phyloP scores from a whole-genome alignment of 1,139 yeast genomes.

The Eremothecium sinecaudum region DNA sequence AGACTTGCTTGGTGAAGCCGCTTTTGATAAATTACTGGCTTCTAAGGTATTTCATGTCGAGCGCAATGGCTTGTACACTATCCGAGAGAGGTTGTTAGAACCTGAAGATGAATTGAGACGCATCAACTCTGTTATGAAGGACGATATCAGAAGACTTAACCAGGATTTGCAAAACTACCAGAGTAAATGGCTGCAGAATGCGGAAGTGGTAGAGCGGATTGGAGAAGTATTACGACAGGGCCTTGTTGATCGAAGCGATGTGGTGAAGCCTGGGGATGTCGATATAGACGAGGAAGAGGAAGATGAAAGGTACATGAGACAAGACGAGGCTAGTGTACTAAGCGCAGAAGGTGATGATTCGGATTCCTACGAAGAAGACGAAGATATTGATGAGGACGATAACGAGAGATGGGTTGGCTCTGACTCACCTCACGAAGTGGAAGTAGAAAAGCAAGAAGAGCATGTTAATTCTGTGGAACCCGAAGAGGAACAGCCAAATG shows the following conservation, averaged over 20 bases:
- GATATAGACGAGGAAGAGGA: conserved; percentile 14
- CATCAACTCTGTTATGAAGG: conserved; percentile 20
- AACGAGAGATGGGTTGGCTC: conserved; percentile 10
- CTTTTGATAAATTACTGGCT: conserved; percentile 19
- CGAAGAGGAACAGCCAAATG: conserved; percentile 2
- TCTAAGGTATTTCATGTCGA: conserved; percentile 18
- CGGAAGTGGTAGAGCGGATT: conserved; percentile 23
- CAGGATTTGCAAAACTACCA: conserved; percentile 21
- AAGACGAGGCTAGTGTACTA: too few species aligned
- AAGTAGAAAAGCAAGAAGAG: not conserved
- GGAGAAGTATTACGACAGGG: conserved; percentile 22
- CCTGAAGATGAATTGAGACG: conserved; percentile 20
- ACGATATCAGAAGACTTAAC: conserved; percentile 20
- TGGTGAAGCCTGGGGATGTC: conserved; percentile 11
- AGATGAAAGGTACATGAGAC: conserved; percentile 9
- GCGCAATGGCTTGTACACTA: conserved; percentile 11
- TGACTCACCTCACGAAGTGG: conserved; percentile 1
- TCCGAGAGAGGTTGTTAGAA: conserved; percentile 10
- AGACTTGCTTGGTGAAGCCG: conserved; percentile 18
- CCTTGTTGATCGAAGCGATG: conserved; percentile 15
- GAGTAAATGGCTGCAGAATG: conserved; percentile 27
- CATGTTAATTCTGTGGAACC: conserved; percentile 6
- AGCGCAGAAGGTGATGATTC: conserved; percentile 7
- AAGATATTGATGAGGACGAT: conserved; percentile 7
- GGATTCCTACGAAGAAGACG: too few species aligned